Percentiles rank a stretch among this genome's conserved stretches.
These are phyloP conservation scores for Mycena latifolia DNA, from an alignment of 768 basidiomycete species.

Conservation along the genomic window DNA sequence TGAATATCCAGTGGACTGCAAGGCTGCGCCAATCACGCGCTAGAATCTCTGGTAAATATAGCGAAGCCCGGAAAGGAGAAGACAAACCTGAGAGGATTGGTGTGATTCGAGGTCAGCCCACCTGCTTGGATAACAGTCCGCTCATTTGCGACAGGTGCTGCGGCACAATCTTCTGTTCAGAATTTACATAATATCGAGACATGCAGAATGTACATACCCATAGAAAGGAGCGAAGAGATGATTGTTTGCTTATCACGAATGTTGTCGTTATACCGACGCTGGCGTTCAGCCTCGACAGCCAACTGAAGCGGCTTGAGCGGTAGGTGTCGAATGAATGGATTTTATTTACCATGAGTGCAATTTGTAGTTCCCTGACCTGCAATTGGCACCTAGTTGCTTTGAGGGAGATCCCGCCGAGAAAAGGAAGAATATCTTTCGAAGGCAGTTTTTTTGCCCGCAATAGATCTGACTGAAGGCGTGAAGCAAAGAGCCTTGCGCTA, in stretches of 20 bases:
- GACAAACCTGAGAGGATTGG: not conserved
- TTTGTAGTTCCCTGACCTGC: slow-evolving; percentile 10
- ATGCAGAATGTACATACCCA: not conserved
- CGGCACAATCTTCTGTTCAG: not conserved
- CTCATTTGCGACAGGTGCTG: not conserved
- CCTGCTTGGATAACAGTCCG: not conserved
- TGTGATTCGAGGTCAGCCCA: not conserved
- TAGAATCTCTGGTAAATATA: too few relatives aligned
- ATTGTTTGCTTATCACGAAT: slow-evolving; percentile 15
- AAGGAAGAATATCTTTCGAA: slow-evolving; percentile 1
- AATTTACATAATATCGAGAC: too few relatives aligned
- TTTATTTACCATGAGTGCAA: slow-evolving; percentile 1
- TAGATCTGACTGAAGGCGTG: slow-evolving; percentile 11
- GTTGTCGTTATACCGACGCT: slow-evolving; percentile 17
- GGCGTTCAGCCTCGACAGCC: slow-evolving; percentile 17
- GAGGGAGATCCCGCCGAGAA: slow-evolving; percentile 19
- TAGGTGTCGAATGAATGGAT: too few relatives aligned
- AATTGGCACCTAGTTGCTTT: slow-evolving; percentile 15
- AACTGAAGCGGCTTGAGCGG: not conserved
- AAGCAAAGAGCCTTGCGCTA: slow-evolving; percentile 16
- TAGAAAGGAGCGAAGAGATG: slow-evolving; percentile 10
- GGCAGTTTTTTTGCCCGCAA: slow-evolving; percentile 7
- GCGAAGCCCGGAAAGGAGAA: not conserved
- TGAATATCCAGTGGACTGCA: too few relatives aligned
- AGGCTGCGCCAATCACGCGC: too few relatives aligned